Base-by-base conservation (phyloP, 2,329 filamentous ascomycete genomes). In the Pleomassaria siparia region DNA sequence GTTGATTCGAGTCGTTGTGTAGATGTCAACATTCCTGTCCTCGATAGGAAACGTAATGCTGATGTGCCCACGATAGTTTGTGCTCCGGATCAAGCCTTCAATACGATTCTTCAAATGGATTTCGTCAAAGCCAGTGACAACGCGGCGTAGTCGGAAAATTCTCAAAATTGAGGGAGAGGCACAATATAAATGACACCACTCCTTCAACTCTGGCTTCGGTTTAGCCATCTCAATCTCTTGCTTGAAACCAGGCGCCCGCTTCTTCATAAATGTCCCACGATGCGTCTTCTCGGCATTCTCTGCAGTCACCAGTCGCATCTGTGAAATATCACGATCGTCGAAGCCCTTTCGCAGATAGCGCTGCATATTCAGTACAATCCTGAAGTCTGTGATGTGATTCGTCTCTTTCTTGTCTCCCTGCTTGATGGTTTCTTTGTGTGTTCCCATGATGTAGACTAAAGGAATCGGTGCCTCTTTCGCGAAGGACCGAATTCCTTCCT, bases 111-210 rank as follows among this genome's bases (percentile, higher is more conserved):
- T 72, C 16, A 90, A 67, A 36, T 70, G 66, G 1, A 75, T 73
- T 46, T 79, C 74, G 61, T 90, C 81, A 64, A 88, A 80, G 18
- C 86, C 86, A 0, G 74, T 66, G 40, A 89, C 73, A n/a, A 54
- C 54, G 20, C 73, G 68, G 11, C 58, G 56, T 7, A 76, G 58
- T 8, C 72, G 70, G 54, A 77, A 76, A 46, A 69, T 66, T 61
- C 85, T 86, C 26, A 89, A 73, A 8, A 73, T 73, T 1, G 81
- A 75, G 18, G 74, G 72, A 54, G 79, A 82, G 2, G 79, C 79
- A 58, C 82, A 85, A 70, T 83, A 91, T 30, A 79, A 78, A 48
- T 86, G 80, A 58, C 85, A 89, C 87, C 87, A 91, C 49, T 84
- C 79, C 18, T 65, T 66, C 10, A 84, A 16, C 59, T 70, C 28